Evolutionary conservation across 1,284 basidiomycete species (phyloP).

Genomic region (Pseudomicrostroma phylloplanum): DNA sequence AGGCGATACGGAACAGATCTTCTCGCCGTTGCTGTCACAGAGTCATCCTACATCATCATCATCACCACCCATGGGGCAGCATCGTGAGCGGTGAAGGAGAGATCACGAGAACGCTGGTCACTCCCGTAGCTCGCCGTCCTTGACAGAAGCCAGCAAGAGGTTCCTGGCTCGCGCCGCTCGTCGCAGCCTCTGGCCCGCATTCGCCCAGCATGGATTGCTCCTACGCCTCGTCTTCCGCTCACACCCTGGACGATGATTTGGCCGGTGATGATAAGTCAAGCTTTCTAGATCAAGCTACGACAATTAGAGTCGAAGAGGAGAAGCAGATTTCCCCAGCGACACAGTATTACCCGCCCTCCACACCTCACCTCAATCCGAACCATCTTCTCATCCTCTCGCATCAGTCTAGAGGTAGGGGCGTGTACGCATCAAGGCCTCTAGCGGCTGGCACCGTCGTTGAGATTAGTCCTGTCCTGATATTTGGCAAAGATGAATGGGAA

Average conservation of each 20-base stretch:
- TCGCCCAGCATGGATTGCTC: no score
- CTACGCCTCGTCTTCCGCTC: no score
- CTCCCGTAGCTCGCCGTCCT: background rate
- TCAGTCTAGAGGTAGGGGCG: constrained; percentile 21
- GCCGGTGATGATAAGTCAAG: no score
- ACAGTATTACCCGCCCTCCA: constrained; percentile 20
- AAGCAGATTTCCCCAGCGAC: background rate
- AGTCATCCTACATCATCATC: background rate
- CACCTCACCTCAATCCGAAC: constrained; percentile 33
- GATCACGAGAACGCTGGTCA: background rate
- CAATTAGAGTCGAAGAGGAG: no score
- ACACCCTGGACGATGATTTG: no score
- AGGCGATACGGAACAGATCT: background rate
- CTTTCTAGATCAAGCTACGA: no score
- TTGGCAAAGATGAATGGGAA: constrained; percentile 58
- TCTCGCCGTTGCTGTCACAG: background rate
- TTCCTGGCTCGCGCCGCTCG: background rate
- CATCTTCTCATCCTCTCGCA: constrained; percentile 20
- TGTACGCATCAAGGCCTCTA: constrained; percentile 27
- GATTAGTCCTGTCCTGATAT: constrained; percentile 76
- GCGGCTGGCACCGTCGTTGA: constrained; percentile 65
- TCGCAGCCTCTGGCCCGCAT: background rate
- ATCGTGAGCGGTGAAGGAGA: background rate
- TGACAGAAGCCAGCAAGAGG: background rate
- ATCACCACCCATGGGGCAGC: background rate